Conservation (phyloP, 192 early-diverging fungal genomes). For the Coemansia sp. region DNA sequence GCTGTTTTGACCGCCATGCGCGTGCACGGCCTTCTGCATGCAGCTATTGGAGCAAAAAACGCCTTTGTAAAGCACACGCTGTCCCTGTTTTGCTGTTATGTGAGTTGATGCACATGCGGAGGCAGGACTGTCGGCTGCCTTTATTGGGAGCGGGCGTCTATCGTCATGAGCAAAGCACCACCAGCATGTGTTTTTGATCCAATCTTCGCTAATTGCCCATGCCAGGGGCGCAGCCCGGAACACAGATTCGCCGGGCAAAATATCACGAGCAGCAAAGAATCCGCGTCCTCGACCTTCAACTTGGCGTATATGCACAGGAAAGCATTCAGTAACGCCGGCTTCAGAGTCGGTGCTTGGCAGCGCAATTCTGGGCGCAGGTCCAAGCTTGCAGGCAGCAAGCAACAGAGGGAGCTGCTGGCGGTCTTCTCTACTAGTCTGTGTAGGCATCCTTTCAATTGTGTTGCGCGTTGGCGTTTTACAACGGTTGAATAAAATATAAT, state of each 20-base stretch:
- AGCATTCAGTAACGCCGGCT: constrained; percentile 1
- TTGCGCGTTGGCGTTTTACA: neutral
- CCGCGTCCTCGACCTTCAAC: constrained; percentile 47
- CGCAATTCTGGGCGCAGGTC: neutral
- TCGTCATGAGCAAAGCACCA: constrained; percentile 40
- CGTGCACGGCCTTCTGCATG: constrained; percentile 16
- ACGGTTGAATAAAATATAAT: neutral
- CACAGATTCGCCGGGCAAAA: constrained; percentile 30
- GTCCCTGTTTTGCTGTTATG: neutral
- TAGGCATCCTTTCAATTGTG: neutral
- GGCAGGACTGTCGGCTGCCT: constrained; percentile 9
- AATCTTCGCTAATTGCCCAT: constrained; percentile 40
- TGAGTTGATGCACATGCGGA: neutral
- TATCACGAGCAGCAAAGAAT: constrained; percentile 44
- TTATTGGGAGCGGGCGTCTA: constrained; percentile 26
- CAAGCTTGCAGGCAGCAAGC: constrained; percentile 8
- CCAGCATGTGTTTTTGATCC: constrained; percentile 42
- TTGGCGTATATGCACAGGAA: constrained; percentile 35
- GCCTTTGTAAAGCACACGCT: constrained; percentile 24
- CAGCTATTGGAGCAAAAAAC: constrained; percentile 40
- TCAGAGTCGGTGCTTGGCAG: neutral
- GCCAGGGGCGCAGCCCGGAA: constrained; percentile 36
- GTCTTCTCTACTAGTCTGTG: neutral
- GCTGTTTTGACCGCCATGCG: constrained; percentile 26
- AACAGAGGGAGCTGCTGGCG: neutral